Conservation (phyloP, 2,329 filamentous ascomycete species). For the Lecanicillium sp. region DNA sequence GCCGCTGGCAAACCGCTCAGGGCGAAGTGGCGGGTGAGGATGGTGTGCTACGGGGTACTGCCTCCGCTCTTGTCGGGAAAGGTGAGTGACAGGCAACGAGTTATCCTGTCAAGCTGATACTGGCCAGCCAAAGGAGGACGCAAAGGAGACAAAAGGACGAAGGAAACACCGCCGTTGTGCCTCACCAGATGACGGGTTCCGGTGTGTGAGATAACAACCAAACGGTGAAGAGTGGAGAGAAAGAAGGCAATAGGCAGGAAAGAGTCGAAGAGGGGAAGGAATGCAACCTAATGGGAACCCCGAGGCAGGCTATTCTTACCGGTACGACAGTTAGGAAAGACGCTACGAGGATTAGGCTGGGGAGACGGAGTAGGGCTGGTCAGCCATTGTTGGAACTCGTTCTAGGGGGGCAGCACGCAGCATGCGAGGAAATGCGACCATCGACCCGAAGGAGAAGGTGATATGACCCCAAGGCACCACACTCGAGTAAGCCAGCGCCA, state of each 20-base stretch:
- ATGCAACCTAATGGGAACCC: conserved; percentile 17
- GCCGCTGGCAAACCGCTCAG: no score
- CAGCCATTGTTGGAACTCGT: conserved; percentile 3
- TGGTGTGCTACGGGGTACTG: no score
- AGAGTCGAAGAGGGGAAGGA: conserved; percentile 11
- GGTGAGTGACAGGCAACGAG: no score
- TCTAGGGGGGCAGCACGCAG: conserved; percentile 14
- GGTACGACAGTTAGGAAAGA: conserved; percentile 5
- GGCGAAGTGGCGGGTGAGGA: no score
- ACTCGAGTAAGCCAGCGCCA: conserved; percentile 19
- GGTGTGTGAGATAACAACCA: conserved; percentile 9
- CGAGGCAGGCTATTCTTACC: conserved; percentile 7
- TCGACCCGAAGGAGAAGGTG: conserved; percentile 28
- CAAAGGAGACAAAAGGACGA: no score
- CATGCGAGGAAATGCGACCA: conserved; percentile 25
- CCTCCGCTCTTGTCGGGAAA: no score
- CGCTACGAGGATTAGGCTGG: conserved; percentile 4
- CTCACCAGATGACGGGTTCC: background rate
- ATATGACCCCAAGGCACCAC: conserved; percentile 22
- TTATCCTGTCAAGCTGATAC: no score
- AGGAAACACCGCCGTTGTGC: conserved; percentile 3
- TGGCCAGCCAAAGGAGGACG: no score
- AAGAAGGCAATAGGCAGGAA: conserved; percentile 6
- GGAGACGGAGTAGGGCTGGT: conserved; percentile 5
- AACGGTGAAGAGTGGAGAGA: conserved; percentile 10